Conservation (phyloP, 164 flowering plant genomes). For the Pachysandra terminalis region DNA sequence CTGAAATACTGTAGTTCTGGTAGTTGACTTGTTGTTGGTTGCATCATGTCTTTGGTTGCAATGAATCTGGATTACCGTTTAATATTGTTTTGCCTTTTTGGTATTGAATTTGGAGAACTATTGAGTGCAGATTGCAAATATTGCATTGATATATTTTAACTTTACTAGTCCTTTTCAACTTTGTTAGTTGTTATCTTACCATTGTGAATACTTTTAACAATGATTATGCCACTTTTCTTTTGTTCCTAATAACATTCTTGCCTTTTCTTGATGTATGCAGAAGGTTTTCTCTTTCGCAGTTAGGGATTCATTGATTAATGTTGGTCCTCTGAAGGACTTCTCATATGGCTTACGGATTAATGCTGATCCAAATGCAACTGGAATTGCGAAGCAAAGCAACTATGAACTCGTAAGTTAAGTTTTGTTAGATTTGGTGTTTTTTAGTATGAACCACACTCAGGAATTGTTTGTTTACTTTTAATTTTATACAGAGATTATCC, state of each 20-base stretch:
- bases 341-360: slow-evolving; percentile 86
- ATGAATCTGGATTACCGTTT: too few relatives aligned
- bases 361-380: slow-evolving; percentile 89
- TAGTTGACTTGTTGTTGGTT: too few relatives aligned
- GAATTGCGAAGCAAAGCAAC: slow-evolving; percentile 93
- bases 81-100: too few relatives aligned
- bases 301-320: slow-evolving; percentile 86
- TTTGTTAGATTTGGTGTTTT: neutral
- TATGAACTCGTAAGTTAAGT: slow-evolving; percentile 80
- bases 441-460: too few relatives aligned
- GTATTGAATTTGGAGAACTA: neutral
- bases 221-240: neutral
- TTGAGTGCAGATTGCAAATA: neutral
- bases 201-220: neutral
- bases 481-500: too few relatives aligned
- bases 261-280: slow-evolving; percentile 42
- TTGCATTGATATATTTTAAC: neutral
- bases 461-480: too few relatives aligned
- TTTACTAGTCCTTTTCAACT: too few relatives aligned
- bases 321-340: slow-evolving; percentile 97
- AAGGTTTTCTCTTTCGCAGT: slow-evolving; percentile 86
- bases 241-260: neutral
- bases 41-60: too few relatives aligned
- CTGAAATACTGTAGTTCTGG: too few relatives aligned
- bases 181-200: neutral